phyloP scores from a whole-genome alignment of 352 stramenopile genomes.

The Phytopythium chamaehyphon region DNA sequence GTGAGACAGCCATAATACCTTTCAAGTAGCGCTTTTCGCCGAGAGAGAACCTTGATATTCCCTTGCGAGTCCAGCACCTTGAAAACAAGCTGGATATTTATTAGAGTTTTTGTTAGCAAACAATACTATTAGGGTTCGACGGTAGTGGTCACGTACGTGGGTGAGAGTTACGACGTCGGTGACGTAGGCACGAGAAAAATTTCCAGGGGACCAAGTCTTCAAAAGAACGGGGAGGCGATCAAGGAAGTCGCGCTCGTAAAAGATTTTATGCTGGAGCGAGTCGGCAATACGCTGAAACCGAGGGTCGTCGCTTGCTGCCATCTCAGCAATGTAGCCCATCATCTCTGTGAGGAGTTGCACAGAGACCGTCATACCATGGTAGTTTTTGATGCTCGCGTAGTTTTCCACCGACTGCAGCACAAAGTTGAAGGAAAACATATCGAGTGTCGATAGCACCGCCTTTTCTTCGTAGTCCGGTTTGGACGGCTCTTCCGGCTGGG shows the following conservation, averaged over 20 bases:
- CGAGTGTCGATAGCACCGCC: conserved; percentile 74
- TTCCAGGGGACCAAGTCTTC: conserved; percentile 68
- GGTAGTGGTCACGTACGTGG: conserved; percentile 51
- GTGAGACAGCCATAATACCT: conserved; percentile 19
- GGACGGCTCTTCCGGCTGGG: conserved; percentile 24
- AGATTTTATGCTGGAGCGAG: conserved; percentile 85
- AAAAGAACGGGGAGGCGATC: conserved; percentile 78
- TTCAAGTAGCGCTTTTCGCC: conserved; percentile 59
- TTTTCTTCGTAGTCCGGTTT: conserved; percentile 73
- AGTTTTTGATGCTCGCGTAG: conserved; percentile 75
- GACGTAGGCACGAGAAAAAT: conserved; percentile 65
- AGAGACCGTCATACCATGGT: conserved; percentile 76
- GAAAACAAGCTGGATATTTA: conserved; percentile 62
- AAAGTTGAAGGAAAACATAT: conserved; percentile 92
- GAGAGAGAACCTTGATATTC: conserved; percentile 80
- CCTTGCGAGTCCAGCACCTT: conserved; percentile 84
- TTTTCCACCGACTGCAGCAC: conserved; percentile 87
- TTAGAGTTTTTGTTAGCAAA: no score
- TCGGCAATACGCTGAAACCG: conserved; percentile 81
- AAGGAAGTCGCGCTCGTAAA: conserved; percentile 86
- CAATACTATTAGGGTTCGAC: no score
- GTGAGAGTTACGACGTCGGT: conserved; percentile 82
- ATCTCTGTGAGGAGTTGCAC: conserved; percentile 80
- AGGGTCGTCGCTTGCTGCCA: conserved; percentile 63
- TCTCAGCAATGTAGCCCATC: conserved; percentile 81